Conservation (phyloP, 192 early-diverging fungal genomes). For the Coemansia sp. region DNA sequence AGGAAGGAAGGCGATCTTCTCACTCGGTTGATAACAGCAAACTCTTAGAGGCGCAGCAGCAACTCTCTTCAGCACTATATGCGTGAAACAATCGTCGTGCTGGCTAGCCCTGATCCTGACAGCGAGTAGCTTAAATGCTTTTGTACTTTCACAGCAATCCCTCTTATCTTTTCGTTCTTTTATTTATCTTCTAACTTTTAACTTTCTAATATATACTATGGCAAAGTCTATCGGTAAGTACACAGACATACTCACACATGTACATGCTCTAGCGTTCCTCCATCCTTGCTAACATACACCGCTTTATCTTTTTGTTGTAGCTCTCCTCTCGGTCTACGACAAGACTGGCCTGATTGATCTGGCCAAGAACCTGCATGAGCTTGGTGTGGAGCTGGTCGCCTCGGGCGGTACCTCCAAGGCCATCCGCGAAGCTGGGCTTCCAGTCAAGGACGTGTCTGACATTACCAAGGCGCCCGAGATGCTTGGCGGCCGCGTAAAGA, state of each 20-base stretch:
- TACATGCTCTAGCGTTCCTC: not conserved
- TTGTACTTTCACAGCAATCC: not conserved
- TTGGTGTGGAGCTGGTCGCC: slow-evolving; percentile 83
- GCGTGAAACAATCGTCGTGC: not conserved
- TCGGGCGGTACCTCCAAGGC: slow-evolving; percentile 95
- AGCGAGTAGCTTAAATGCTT: not conserved
- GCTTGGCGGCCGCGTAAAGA: slow-evolving; percentile 99
- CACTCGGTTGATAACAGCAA: too few relatives aligned
- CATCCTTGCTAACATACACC: not conserved
- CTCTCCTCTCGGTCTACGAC: slow-evolving; percentile 95
- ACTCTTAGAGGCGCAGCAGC: not conserved
- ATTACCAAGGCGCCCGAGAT: slow-evolving; percentile 98
- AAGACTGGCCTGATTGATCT: slow-evolving; percentile 93
- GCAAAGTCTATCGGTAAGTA: slow-evolving; percentile 44
- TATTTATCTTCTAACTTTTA: not conserved
- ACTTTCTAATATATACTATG: not conserved
- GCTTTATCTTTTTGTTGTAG: slow-evolving; percentile 19
- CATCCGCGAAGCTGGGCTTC: slow-evolving; percentile 84
- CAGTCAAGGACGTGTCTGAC: slow-evolving; percentile 94
- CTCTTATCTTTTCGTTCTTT: not conserved
- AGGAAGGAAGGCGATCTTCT: not conserved
- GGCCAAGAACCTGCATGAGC: slow-evolving; percentile 74
- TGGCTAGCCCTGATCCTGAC: not conserved
- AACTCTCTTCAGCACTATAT: not conserved
- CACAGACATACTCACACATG: not conserved